Percentiles rank a stretch among this genome's conserved stretches.
Conservation (phyloP, 352 stramenopile genomes). For the Globisporangium orthogonon region DNA sequence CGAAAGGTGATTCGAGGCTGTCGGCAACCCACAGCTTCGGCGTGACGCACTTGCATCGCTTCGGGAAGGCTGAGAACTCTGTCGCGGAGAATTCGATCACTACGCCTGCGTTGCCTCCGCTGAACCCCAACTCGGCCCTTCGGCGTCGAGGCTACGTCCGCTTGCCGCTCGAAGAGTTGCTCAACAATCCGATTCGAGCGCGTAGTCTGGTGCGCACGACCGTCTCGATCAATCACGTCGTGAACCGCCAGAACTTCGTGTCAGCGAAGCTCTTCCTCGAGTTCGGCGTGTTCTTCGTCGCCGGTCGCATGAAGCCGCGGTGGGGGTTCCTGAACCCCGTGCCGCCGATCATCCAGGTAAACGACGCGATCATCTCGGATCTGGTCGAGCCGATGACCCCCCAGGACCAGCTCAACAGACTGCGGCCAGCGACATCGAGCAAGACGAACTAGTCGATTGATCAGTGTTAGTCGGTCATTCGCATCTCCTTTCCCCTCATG, state of each 20-base stretch:
- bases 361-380: slow-evolving; percentile 7
- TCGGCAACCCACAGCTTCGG: slow-evolving; percentile 1
- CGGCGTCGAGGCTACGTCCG: slow-evolving; percentile 20
- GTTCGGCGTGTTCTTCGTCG: slow-evolving; percentile 8
- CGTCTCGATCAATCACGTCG: not conserved
- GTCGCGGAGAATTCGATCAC: slow-evolving; percentile 4
- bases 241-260: slow-evolving; percentile 10
- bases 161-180: slow-evolving; percentile 37
- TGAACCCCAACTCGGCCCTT: slow-evolving; percentile 3
- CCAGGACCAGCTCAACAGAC: slow-evolving; percentile 2
- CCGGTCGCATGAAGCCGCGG: slow-evolving; percentile 5
- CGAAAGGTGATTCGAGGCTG: not conserved
- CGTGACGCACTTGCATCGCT: not conserved
- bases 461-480: not conserved
- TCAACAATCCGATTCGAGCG: slow-evolving; percentile 39
- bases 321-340: slow-evolving; percentile 8
- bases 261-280: slow-evolving; percentile 5
- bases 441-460: not conserved
- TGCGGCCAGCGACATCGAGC: not conserved
- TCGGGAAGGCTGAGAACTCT: slow-evolving; percentile 1
- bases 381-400: slow-evolving; percentile 2
- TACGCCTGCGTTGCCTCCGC: not conserved
- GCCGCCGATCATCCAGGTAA: slow-evolving; percentile 4
- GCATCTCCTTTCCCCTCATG: not conserved
- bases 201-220: slow-evolving; percentile 27